Conservation (phyloP, 2,329 filamentous ascomycete genomes). For the Venturia asperata region DNA sequence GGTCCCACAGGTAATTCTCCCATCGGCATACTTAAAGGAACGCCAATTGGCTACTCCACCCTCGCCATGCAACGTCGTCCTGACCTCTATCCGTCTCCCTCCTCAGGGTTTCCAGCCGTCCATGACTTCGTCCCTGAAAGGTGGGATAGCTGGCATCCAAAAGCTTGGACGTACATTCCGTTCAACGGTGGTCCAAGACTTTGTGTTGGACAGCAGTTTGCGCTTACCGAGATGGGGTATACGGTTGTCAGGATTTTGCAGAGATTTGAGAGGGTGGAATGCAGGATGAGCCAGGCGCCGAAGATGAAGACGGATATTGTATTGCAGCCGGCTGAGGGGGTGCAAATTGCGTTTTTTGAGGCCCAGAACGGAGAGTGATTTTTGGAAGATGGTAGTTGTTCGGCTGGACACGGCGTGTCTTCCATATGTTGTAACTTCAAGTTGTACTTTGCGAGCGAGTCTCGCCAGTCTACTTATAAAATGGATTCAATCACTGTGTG, state of each 20-base stretch:
- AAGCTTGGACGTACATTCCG: slow-evolving; percentile 43
- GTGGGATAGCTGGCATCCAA: slow-evolving; percentile 45
- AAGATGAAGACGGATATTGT: slow-evolving; percentile 43
- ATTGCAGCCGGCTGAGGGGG: slow-evolving; percentile 37
- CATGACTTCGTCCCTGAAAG: slow-evolving; percentile 42
- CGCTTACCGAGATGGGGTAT: slow-evolving; percentile 45
- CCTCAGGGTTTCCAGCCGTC: slow-evolving; percentile 35
- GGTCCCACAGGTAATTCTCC: slow-evolving; percentile 40
- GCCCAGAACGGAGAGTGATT: background rate
- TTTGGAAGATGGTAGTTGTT: too few relatives aligned
- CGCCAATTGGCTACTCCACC: slow-evolving; percentile 41
- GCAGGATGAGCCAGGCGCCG: slow-evolving; percentile 33
- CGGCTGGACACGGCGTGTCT: too few relatives aligned
- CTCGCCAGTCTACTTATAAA: too few relatives aligned
- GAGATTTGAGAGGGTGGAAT: slow-evolving; percentile 36
- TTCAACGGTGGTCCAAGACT: slow-evolving; percentile 45
- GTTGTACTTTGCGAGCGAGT: too few relatives aligned
- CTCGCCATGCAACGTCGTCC: slow-evolving; percentile 43
- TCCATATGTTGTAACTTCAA: too few relatives aligned
- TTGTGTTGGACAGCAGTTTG: slow-evolving; percentile 47
- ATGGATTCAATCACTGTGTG: too few relatives aligned
- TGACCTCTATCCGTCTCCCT: slow-evolving; percentile 41
- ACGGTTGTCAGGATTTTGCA: slow-evolving; percentile 42
- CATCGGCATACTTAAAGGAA: slow-evolving; percentile 39
- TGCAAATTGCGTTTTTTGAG: slow-evolving; percentile 23